Percentiles rank a stretch among this genome's conserved stretches.
These are phyloP conservation scores for Triangularia setosa DNA, from an alignment of 2,329 filamentous ascomycete species.

Conservation along the genomic window DNA sequence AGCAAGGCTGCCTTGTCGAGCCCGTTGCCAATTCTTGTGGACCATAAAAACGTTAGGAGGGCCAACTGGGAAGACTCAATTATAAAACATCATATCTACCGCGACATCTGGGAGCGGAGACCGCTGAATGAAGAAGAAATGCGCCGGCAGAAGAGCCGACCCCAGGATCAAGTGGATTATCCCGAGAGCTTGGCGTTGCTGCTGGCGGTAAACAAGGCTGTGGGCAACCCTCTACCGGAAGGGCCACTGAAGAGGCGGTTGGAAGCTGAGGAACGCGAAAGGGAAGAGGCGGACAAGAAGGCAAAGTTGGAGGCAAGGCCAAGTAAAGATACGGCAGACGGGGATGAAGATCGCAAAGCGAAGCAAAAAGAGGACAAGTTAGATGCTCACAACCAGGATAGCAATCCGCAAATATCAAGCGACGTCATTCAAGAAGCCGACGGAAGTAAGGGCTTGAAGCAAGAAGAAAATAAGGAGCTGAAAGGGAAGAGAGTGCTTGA, in stretches of 20 bases:
- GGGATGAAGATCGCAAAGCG: background rate
- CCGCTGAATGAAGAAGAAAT: background rate
- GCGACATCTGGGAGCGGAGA: constrained; percentile 9
- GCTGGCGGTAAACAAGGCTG: background rate
- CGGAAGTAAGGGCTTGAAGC: too few species aligned
- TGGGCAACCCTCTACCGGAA: background rate
- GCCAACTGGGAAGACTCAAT: background rate
- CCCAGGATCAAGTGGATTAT: background rate
- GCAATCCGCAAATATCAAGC: too few species aligned
- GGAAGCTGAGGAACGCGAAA: background rate
- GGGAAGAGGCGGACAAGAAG: background rate
- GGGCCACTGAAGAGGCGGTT: background rate
- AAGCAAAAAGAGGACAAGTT: too few species aligned
- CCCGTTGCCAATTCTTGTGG: background rate
- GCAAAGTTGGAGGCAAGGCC: background rate
- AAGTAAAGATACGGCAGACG: background rate
- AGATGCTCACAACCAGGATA: too few species aligned
- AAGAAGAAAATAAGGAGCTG: too few species aligned
- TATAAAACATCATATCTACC: background rate
- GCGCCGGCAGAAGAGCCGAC: background rate
- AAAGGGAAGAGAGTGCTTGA: too few species aligned
- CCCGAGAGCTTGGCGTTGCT: background rate
- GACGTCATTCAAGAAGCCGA: too few species aligned
- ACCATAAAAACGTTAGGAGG: background rate
- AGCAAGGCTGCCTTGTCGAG: background rate